These are phyloP conservation scores for Ascochyta koolunga DNA, from an alignment of 2,329 filamentous ascomycete genomes.

Conservation along the genomic window DNA sequence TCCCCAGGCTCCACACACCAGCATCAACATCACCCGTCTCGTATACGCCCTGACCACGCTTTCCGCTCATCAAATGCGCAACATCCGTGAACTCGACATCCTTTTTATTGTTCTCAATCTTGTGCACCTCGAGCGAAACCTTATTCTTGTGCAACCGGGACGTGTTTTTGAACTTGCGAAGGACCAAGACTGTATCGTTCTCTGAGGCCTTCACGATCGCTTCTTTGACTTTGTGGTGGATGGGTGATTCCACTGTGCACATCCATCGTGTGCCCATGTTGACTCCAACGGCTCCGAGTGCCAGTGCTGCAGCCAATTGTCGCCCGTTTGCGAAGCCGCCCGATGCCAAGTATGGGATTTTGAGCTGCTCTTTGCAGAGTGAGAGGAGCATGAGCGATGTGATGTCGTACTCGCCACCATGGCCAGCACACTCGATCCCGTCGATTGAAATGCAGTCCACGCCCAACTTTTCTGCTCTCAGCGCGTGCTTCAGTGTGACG, in stretches of 20 bases:
- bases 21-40: constrained; percentile 37
- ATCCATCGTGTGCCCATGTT: constrained; percentile 42
- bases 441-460: constrained; percentile 37
- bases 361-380: constrained; percentile 32
- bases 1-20: constrained; percentile 73
- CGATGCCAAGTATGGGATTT: constrained; percentile 36
- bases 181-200: constrained; percentile 33
- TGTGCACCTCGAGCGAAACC: constrained; percentile 28
- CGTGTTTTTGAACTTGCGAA: constrained; percentile 37
- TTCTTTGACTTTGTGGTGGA: constrained; percentile 35
- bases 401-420: constrained; percentile 61
- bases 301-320: constrained; percentile 33
- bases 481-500: constrained; percentile 33
- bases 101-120: constrained; percentile 36
- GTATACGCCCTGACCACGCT: constrained; percentile 34
- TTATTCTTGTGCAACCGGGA: constrained; percentile 35
- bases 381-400: constrained; percentile 56
- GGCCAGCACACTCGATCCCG: constrained; percentile 42
- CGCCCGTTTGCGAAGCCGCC: constrained; percentile 37
- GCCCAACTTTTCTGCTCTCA: constrained; percentile 32
- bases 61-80: constrained; percentile 37
- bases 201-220: constrained; percentile 33
- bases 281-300: constrained; percentile 32
- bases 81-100: constrained; percentile 37
- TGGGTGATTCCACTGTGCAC: constrained; percentile 34